phyloP scores from a whole-genome alignment of 1,139 yeast species.

The Taphrina wiesneri region DNA sequence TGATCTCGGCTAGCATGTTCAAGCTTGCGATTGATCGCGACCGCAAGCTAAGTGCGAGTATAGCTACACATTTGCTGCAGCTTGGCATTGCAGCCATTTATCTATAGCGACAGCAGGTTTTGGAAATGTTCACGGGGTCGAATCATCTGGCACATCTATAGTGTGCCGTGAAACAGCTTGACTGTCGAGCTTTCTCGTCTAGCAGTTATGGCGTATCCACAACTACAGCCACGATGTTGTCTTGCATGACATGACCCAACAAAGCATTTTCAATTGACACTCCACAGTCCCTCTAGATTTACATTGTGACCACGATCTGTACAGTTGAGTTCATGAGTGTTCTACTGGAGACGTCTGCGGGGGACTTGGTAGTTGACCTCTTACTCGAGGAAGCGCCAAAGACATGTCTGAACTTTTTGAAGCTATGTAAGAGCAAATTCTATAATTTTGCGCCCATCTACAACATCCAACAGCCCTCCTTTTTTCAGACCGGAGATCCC shows the following conservation, averaged over 20 bases:
- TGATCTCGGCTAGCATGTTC: not conserved
- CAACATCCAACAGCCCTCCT: slow-evolving; percentile 48
- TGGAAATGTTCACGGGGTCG: too few species aligned
- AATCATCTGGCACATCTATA: too few species aligned
- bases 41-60: not conserved
- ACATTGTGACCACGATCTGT: too few species aligned
- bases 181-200: too few species aligned
- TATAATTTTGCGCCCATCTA: slow-evolving; percentile 58
- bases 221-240: too few species aligned
- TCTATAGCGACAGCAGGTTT: too few species aligned
- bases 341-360: slow-evolving; percentile 40
- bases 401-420: slow-evolving; percentile 55
- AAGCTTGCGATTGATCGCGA: not conserved
- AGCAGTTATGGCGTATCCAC: too few species aligned
- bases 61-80: not conserved
- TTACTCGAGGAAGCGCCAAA: slow-evolving; percentile 47
- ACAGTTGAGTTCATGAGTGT: slow-evolving; percentile 32
- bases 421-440: slow-evolving; percentile 57
- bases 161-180: too few species aligned
- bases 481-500: slow-evolving; percentile 56
- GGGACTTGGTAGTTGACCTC: slow-evolving; percentile 59
- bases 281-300: too few species aligned
- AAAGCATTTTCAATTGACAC: too few species aligned
- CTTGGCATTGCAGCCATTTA: too few species aligned
- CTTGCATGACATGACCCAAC: too few species aligned